These are phyloP conservation scores for Penicillium sp. DNA, from an alignment of 2,329 filamentous ascomycete genomes.

Conservation along the genomic window DNA sequence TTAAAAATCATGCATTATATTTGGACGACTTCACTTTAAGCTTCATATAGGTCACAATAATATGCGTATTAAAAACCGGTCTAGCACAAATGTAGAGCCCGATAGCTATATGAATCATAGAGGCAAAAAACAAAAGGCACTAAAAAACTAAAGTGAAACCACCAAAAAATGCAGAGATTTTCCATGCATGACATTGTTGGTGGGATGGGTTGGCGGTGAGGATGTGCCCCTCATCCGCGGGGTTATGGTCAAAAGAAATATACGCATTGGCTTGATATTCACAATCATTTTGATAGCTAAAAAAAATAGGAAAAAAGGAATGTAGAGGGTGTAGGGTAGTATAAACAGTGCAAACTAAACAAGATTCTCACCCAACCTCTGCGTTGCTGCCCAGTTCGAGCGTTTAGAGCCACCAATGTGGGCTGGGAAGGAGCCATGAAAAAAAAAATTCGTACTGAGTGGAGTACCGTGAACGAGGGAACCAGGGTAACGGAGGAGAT, in stretches of 20 bases:
- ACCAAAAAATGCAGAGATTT: neutral
- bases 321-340: neutral
- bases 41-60: neutral
- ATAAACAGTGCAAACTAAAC: constrained; percentile 16
- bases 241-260: constrained; percentile 9
- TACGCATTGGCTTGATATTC: neutral
- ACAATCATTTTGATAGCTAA: neutral
- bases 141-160: neutral
- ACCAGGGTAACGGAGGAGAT: constrained; percentile 29
- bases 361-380: constrained; percentile 23
- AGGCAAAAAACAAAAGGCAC: neutral
- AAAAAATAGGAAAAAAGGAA: neutral
- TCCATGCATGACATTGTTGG: constrained; percentile 16
- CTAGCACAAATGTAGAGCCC: constrained; percentile 7
- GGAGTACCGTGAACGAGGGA: constrained; percentile 22
- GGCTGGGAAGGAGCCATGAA: constrained; percentile 19
- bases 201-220: constrained; percentile 26
- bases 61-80: neutral
- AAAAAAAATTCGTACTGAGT: constrained; percentile 30
- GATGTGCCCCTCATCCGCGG: constrained; percentile 20
- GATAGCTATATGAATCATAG: constrained; percentile 1
- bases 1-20: neutral
- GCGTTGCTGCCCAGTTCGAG: constrained; percentile 42
- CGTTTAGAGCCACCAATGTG: constrained; percentile 13
- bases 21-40: neutral